Evolutionary conservation across 2,329 filamentous ascomycete genomes (phyloP).

Genomic region (Bipolaris oryzae): DNA sequence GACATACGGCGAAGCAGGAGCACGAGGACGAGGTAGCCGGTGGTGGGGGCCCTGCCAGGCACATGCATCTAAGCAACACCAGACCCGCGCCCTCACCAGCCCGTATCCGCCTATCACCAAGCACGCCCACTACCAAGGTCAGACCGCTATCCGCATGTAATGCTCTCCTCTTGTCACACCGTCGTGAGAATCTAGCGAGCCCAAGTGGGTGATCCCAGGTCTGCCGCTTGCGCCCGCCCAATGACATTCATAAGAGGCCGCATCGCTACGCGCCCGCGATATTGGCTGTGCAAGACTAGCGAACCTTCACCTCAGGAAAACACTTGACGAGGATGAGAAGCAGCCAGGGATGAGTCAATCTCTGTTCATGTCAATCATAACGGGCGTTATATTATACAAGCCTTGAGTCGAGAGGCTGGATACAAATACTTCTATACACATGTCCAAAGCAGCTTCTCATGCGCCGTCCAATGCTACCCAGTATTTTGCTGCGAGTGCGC

Average conservation of each 20-base stretch:
- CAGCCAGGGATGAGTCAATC: not conserved
- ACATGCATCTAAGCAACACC: slow-evolving; percentile 25
- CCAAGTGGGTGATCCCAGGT: slow-evolving; percentile 36
- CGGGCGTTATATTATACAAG: slow-evolving; percentile 31
- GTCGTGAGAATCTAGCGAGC: slow-evolving; percentile 22
- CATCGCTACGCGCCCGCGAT: slow-evolving; percentile 36
- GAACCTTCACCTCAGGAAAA: not conserved
- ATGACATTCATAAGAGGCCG: slow-evolving; percentile 22
- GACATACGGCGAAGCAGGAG: not conserved
- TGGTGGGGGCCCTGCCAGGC: slow-evolving; percentile 18
- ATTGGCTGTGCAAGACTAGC: slow-evolving; percentile 16
- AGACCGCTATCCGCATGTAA: slow-evolving; percentile 21
- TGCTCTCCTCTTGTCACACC: slow-evolving; percentile 28
- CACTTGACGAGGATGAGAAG: not conserved
- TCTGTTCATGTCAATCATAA: slow-evolving; percentile 3
- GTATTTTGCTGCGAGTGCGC: slow-evolving; percentile 21
- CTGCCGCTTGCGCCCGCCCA: slow-evolving; percentile 28
- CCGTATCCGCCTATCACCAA: slow-evolving; percentile 14
- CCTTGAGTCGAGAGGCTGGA: slow-evolving; percentile 45
- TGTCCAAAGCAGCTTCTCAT: slow-evolving; percentile 15
- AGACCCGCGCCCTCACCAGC: slow-evolving; percentile 8
- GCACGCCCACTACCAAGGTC: slow-evolving; percentile 20
- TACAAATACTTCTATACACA: slow-evolving; percentile 31
- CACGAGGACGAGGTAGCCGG: not conserved
- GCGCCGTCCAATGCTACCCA: slow-evolving; percentile 41